phyloP scores from a whole-genome alignment of 1,139 yeast genomes.

The Sugiyamaella sp. region DNA sequence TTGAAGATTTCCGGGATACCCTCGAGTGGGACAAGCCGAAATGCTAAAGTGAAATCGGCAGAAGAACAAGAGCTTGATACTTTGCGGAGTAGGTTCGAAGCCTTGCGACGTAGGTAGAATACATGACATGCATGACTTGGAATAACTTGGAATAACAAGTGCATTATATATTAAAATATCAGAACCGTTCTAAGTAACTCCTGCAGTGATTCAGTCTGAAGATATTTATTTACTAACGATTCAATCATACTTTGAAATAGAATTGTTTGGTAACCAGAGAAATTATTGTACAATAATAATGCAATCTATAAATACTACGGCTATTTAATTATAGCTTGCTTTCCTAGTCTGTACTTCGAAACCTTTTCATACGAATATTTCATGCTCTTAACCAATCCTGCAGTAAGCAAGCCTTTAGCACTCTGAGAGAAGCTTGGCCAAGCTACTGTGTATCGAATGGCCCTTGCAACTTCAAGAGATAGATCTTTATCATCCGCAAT shows the following conservation, averaged over 20 bases:
- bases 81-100: constrained; percentile 57
- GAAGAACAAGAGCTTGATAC: constrained; percentile 54
- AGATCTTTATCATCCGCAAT: constrained; percentile 50
- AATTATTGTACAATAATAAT: no score
- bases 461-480: constrained; percentile 46
- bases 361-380: constrained; percentile 79
- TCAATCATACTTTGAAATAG: neutral
- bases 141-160: no score
- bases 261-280: no score
- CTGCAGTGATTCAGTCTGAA: no score
- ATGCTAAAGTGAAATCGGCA: constrained; percentile 26
- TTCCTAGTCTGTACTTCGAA: constrained; percentile 37
- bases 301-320: constrained; percentile 10
- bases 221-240: no score
- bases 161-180: no score
- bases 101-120: constrained; percentile 44
- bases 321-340: constrained; percentile 10
- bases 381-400: constrained; percentile 74
- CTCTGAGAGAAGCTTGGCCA: constrained; percentile 76
- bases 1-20: constrained; percentile 31
- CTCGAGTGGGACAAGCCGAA: constrained; percentile 22
- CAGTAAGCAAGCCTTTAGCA: constrained; percentile 80
- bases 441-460: constrained; percentile 63
- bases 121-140: neutral
- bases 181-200: no score